Base-by-base conservation (phyloP, 1,284 basidiomycete genomes). In the Sporisorium scitamineum region DNA sequence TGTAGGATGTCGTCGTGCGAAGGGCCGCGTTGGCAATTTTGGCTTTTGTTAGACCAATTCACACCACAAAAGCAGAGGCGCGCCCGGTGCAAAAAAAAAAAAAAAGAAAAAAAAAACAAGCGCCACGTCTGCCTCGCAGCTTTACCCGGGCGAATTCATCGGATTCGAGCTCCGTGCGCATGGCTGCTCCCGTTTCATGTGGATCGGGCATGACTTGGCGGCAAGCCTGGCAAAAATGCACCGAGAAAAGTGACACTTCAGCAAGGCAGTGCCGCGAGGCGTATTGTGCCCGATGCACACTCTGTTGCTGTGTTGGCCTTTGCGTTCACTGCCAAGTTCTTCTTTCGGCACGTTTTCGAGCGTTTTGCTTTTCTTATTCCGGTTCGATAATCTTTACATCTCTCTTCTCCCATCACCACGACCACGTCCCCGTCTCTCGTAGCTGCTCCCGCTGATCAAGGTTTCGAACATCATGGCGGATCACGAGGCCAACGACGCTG, bases 391-490 rank as follows among this genome's bases (percentile, higher is more conserved):
- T 20, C 29, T 31, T 50, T 50, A 8, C n/a, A 31, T 50, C 48
- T 29, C 9, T 31, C n/a, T 20, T 31, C 29, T 31, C 20, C 27
- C 26, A 53, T 14, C 48, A 22, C 97, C 34, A 79, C 16, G 7
- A 26, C 13, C 52, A 13, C 31, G 14, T 26, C 24, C 6, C 1
- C 16, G 8, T 20, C 18, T 31, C n/a, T 42, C 39, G n/a, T 42
- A 42, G 39, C 39, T 44, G 22, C 11, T 24, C 22, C 1, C n/a
- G 26, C 41, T 14, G 29, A 22, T 20, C 13, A 22, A 29, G 24
- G 55, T 14, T 20, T 48, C 26, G 3, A 95, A n/a, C 53, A 64
- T 22, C 61, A 73, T 73, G 65, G 65, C 65, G 29, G 58, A 73
- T 24, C 70, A 62, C 65, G 48, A 64, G 37, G 50, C 45, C 9